Evolutionary conservation across 2,329 filamentous ascomycete genomes (phyloP).

Genomic region (Dothistroma pini): DNA sequence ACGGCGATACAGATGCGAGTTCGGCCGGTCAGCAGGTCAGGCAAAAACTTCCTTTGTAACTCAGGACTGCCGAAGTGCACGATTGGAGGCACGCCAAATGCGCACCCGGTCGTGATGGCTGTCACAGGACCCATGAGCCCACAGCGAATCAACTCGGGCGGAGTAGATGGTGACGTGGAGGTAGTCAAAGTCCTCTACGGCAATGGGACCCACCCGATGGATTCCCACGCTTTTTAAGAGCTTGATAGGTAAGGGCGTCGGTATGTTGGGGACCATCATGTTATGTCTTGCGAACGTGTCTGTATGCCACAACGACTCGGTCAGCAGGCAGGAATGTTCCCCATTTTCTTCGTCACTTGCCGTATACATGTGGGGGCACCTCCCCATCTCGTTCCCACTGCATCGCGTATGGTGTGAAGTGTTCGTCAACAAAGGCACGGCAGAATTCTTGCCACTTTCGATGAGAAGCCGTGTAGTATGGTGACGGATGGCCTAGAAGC

Average conservation of each 20-base stretch:
- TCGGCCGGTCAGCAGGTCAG: slow-evolving; percentile 70
- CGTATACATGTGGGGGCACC: slow-evolving; percentile 2
- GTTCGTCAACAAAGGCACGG: slow-evolving; percentile 66
- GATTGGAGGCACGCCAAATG: slow-evolving; percentile 73
- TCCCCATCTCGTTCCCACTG: slow-evolving; percentile 67
- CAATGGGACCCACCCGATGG: slow-evolving; percentile 63
- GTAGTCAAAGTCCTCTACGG: slow-evolving; percentile 79
- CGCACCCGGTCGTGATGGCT: slow-evolving; percentile 80
- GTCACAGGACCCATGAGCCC: slow-evolving; percentile 81
- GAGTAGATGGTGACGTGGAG: slow-evolving; percentile 74
- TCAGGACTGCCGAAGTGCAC: slow-evolving; percentile 67
- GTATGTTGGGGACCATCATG: slow-evolving; percentile 67
- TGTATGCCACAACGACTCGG: slow-evolving; percentile 25
- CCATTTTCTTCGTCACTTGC: neutral
- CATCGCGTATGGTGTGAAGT: slow-evolving; percentile 70
- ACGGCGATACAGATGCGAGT: slow-evolving; percentile 87
- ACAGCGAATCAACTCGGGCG: slow-evolving; percentile 66
- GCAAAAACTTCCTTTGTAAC: slow-evolving; percentile 62
- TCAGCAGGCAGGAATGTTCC: neutral
- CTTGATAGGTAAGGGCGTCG: slow-evolving; percentile 78
- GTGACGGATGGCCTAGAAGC: slow-evolving; percentile 72
- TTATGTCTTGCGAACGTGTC: slow-evolving; percentile 65
- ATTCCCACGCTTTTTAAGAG: slow-evolving; percentile 71
- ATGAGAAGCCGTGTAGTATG: slow-evolving; percentile 76
- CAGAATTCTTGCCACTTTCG: slow-evolving; percentile 63